A percentile compares a stretch with the other conserved stretches of the same genome.
Conservation (phyloP, 140 eudicot species). For the Oenanthe javanica region DNA sequence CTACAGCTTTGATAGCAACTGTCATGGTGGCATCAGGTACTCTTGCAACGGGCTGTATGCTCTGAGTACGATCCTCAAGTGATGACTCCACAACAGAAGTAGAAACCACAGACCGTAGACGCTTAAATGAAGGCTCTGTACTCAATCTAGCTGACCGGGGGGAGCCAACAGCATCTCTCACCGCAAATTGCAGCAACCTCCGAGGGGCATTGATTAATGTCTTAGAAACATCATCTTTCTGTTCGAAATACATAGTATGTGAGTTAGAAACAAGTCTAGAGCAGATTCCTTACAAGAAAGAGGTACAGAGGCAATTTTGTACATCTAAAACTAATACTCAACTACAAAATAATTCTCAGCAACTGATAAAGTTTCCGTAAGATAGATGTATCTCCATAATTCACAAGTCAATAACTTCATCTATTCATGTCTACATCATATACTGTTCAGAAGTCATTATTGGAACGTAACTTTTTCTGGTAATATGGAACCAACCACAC, state of each 20-base stretch:
- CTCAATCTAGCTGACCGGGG: conserved; percentile 48
- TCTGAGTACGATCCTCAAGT: conserved; percentile 34
- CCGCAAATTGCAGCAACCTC: conserved; percentile 87
- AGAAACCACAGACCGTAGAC: conserved; percentile 80
- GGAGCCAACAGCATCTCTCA: conserved; percentile 78
- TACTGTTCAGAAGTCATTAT: background rate
- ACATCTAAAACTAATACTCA: background rate
- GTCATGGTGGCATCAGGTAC: conserved; percentile 52
- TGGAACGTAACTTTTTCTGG: background rate
- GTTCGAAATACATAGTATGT: conserved; percentile 16
- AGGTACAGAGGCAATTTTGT: too few relatives aligned
- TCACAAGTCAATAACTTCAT: background rate
- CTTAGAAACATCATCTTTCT: conserved; percentile 55
- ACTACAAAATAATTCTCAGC: background rate
- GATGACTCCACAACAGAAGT: conserved; percentile 35
- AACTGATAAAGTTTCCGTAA: background rate
- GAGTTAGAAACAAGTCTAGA: conserved; percentile 12
- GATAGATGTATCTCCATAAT: background rate
- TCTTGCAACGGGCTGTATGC: conserved; percentile 41
- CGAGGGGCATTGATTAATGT: conserved; percentile 49
- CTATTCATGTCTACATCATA: background rate
- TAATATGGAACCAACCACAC: background rate
- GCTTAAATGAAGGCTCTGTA: conserved; percentile 71
- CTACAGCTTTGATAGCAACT: conserved; percentile 69
- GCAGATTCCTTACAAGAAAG: background rate